Evolutionary conservation across 306 rosid genomes (phyloP).

Genomic region (Oxytropis ochrocephala): DNA sequence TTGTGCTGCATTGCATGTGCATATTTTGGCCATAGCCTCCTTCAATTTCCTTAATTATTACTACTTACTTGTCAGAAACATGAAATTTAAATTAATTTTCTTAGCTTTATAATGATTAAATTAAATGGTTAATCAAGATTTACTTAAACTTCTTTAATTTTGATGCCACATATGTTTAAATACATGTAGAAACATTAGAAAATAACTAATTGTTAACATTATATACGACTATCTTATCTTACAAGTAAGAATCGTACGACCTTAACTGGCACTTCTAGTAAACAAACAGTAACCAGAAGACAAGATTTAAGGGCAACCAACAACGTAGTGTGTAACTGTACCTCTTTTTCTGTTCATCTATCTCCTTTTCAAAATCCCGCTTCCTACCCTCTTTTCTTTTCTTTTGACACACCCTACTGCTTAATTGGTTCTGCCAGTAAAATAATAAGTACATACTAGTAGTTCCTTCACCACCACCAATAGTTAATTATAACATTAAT

Average conservation of each 20-base stretch:
- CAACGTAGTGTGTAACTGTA: neutral
- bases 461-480: neutral
- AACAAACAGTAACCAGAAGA: slow-evolving; percentile 13
- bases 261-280: slow-evolving; percentile 8
- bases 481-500: neutral
- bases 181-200: too few relatives aligned
- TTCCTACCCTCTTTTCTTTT: neutral
- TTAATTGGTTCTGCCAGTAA: neutral
- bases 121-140: neutral
- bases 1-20: neutral
- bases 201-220: too few relatives aligned
- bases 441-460: neutral
- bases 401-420: too few relatives aligned
- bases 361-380: neutral
- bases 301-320: slow-evolving; percentile 2
- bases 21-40: neutral
- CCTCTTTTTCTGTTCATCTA: slow-evolving; percentile 14
- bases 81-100: neutral
- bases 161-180: neutral
- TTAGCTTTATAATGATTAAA: neutral
- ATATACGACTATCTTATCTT: too few relatives aligned
- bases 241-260: slow-evolving; percentile 7
- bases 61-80: neutral
- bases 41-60: neutral
- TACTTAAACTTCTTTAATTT: neutral